Base-by-base conservation (phyloP, 2,329 filamentous ascomycete genomes). In the Rhexocercosporidium sp. region DNA sequence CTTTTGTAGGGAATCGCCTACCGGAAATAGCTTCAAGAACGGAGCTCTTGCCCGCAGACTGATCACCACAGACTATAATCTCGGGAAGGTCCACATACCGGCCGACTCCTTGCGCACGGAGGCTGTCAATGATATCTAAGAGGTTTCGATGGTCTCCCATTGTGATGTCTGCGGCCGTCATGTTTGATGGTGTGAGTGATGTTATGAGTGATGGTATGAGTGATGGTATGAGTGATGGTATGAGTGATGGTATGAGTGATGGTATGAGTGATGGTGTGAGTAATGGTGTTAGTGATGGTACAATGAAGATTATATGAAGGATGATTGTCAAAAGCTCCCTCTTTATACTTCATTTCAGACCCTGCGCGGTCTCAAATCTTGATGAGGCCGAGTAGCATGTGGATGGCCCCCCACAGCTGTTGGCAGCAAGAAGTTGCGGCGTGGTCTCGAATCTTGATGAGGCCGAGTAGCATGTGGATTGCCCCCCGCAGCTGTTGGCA, bases 21-120 rank as follows among this genome's bases (percentile, higher is more conserved):
- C 86, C 86, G 0, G 86, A 88, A 39, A 90, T 81, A 22, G 86
- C 86, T 72, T 89, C 87, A 2, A 90, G 81, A 1, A 88, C 85
- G 4, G 87, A 89, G 71, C 85, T 88, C 76, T 90, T 90, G 22
- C 88, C 88, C 7, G 86, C 84, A 1, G 86, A 89, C 76, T 90
- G 87, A 74, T 90, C 86, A 39, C 88, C 87, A 46, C 88, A 88
- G 29, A 90, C 87, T 57, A 90, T 86, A 44, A 90, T 85, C 73
- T 90, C 86, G 0, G 86, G 86, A 0, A 88, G 80, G 56, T 41
- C 49, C 16, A 64, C 49, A 44, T 56, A 46, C 49, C 34, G 25
- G 49, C 49, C 16, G 27, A 53, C 16, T 18, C 49, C 49, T 29
- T 29, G 27, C 25, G 25, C 25, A 31, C 49, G 49, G 25, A 53